These are phyloP conservation scores for Penicillium sp. DNA, from an alignment of 2,329 filamentous ascomycete species.

Conservation along the genomic window DNA sequence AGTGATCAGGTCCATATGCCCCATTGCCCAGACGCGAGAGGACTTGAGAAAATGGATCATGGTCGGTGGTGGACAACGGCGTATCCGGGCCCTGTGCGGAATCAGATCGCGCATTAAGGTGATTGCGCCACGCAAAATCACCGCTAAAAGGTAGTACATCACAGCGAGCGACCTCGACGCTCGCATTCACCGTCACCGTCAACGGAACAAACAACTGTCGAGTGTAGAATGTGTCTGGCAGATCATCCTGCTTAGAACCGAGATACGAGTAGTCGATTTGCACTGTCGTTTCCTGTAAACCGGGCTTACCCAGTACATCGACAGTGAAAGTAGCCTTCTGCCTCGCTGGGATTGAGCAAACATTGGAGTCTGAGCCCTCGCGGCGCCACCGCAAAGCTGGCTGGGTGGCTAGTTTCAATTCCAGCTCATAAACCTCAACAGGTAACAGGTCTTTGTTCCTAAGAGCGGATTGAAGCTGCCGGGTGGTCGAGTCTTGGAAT, in stretches of 20 bases:
- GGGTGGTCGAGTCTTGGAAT: conserved; percentile 83
- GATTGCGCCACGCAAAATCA: conserved; percentile 62
- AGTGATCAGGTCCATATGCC: conserved; percentile 60
- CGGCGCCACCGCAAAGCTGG: conserved; percentile 62
- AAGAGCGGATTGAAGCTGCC: conserved; percentile 70
- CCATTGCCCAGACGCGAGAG: conserved; percentile 43
- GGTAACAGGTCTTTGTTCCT: conserved; percentile 72
- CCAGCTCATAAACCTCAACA: conserved; percentile 80
- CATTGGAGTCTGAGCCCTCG: conserved; percentile 47
- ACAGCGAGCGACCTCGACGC: conserved; percentile 74
- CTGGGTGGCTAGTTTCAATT: conserved; percentile 71
- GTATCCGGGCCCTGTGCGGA: conserved; percentile 6
- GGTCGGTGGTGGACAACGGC: conserved; percentile 26
- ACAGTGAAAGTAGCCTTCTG: conserved; percentile 71
- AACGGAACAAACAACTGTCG: conserved; percentile 77
- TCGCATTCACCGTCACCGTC: conserved; percentile 87
- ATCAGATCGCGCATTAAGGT: conserved; percentile 15
- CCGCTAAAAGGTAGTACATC: conserved; percentile 73
- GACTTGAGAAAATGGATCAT: conserved; percentile 47
- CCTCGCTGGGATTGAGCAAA: conserved; percentile 63
- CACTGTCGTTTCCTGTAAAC: conserved; percentile 72
- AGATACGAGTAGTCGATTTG: conserved; percentile 84
- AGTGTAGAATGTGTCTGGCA: conserved; percentile 75
- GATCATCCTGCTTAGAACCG: conserved; percentile 65
- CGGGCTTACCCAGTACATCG: conserved; percentile 81